Conservation (phyloP, 2,329 filamentous ascomycete species). For the Exophiala lecanii-corni region DNA sequence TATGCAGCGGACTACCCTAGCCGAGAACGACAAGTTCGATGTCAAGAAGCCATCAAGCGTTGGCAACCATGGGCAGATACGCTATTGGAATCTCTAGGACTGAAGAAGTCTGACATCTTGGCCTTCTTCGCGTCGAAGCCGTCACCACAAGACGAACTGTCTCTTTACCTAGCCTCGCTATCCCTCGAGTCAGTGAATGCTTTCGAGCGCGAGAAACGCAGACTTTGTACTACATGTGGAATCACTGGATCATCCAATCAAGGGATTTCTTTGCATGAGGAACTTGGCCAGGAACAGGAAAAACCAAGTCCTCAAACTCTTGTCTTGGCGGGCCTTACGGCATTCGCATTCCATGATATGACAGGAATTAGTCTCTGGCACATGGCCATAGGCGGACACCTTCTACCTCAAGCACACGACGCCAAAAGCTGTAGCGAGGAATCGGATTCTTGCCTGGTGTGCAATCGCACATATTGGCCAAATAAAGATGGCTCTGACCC, state of each 20-base stretch:
- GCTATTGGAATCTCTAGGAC: conserved; percentile 6
- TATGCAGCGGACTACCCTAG: conserved; percentile 16
- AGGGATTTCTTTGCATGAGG: conserved; percentile 2
- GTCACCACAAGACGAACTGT: conserved; percentile 7
- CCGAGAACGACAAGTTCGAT: conserved; percentile 13
- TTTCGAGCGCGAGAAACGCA: conserved; percentile 7
- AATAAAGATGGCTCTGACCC: conserved; percentile 4
- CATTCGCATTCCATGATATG: conserved; percentile 17
- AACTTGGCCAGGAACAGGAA: conserved; percentile 10
- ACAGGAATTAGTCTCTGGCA: conserved; percentile 24
- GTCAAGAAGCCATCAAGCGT: conserved; percentile 21
- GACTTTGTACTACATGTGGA: conserved; percentile 12
- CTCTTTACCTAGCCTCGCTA: background rate
- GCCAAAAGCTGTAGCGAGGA: background rate
- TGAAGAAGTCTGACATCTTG: conserved; percentile 11
- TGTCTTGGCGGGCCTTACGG: conserved; percentile 12
- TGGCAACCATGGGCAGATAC: conserved; percentile 18
- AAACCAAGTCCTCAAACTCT: conserved; percentile 15
- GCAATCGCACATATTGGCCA: background rate
- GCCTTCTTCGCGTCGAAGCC: conserved; percentile 11
- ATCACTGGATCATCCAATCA: conserved; percentile 10
- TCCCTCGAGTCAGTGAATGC: background rate
- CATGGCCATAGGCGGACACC: conserved; percentile 14
- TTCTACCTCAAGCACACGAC: conserved; percentile 10
- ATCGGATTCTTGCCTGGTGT: background rate